Evolutionary conservation across 2,329 filamentous ascomycete species (phyloP).

Genomic region (Berkeleyomyces rouxiae): DNA sequence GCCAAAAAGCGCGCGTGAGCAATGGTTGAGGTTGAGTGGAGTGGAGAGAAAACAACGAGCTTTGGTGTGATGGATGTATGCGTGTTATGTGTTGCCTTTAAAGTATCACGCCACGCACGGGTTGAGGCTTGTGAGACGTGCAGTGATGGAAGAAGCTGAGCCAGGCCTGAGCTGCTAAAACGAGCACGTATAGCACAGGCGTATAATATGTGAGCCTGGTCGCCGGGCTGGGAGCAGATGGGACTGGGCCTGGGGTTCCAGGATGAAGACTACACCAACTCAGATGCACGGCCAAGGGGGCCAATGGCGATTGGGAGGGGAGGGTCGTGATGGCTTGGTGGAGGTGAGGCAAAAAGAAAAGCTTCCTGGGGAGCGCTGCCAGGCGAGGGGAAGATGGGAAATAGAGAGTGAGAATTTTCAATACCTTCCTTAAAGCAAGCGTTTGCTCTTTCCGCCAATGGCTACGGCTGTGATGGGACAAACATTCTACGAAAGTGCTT

Average conservation of each 20-base stretch:
- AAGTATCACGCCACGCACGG: not conserved
- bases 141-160: not conserved
- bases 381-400: not conserved
- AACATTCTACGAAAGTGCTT: no score
- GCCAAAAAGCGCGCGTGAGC: not conserved
- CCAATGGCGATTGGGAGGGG: not conserved
- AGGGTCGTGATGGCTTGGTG: not conserved
- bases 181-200: not conserved
- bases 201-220: not conserved
- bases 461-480: no score
- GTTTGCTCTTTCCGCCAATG: no score
- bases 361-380: no score
- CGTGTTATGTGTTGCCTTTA: not conserved
- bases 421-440: no score
- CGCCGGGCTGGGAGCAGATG: not conserved
- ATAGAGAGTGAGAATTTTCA: not conserved
- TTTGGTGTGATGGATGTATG: not conserved
- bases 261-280: not conserved
- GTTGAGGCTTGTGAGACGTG: not conserved
- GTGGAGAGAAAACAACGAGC: not conserved
- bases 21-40: not conserved
- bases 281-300: constrained; percentile 1
- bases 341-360: not conserved
- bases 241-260: not conserved
- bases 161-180: not conserved